A percentile compares a stretch with the other conserved stretches of the same genome.
Conservation (phyloP, 352 stramenopile species). For the Globisporangium paddicum region DNA sequence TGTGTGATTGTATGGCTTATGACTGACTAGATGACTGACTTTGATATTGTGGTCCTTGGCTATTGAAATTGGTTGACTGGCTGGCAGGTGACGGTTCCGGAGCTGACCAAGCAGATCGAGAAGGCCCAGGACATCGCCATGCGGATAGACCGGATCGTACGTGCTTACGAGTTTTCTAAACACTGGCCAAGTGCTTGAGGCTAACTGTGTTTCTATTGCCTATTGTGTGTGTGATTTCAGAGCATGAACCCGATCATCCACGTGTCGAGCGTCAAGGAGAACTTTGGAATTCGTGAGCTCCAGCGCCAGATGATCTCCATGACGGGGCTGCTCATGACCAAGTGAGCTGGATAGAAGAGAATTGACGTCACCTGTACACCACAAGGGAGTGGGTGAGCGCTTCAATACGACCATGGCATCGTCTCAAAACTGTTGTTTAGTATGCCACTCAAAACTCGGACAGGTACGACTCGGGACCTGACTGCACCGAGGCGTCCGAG, state of each 20-base stretch:
- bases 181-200: background rate
- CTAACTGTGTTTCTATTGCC: background rate
- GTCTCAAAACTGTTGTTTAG: background rate
- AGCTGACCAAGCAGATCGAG: conserved; percentile 46
- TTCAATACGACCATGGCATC: background rate
- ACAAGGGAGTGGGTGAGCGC: background rate
- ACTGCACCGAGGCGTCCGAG: conserved; percentile 20
- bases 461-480: conserved; percentile 23
- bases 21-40: no score
- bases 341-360: background rate
- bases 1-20: background rate
- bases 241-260: conserved; percentile 83
- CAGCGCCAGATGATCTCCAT: conserved; percentile 69
- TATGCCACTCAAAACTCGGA: conserved; percentile 24
- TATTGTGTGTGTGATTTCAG: conserved; percentile 18
- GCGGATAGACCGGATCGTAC: conserved; percentile 49
- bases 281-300: conserved; percentile 70
- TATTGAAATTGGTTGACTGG: background rate
- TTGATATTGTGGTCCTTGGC: background rate
- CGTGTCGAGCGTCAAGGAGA: conserved; percentile 72
- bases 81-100: conserved; percentile 24
- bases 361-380: background rate
- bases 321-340: conserved; percentile 37
- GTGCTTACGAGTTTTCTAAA: background rate
- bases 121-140: conserved; percentile 44